phyloP scores from a whole-genome alignment of 768 basidiomycete genomes.

The Sarcodon sp. region DNA sequence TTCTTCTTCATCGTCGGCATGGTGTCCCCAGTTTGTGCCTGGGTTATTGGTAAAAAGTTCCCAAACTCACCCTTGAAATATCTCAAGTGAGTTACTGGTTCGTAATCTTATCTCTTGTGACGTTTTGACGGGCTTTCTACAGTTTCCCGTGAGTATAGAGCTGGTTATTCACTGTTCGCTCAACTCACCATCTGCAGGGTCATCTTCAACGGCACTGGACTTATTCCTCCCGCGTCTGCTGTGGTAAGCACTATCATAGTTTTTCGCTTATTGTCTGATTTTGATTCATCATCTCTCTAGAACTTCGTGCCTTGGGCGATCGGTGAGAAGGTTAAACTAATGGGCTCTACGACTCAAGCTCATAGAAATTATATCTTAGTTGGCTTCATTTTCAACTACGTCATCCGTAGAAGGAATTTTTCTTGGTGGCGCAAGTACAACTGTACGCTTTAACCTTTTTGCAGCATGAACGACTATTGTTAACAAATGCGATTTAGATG shows the following conservation, averaged over 20 bases:
- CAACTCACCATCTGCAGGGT: slow-evolving; percentile 26
- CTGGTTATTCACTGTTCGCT: slow-evolving; percentile 7
- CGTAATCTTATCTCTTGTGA: slow-evolving; percentile 8
- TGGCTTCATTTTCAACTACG: slow-evolving; percentile 23
- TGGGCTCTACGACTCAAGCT: too few relatives aligned
- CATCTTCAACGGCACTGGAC: slow-evolving; percentile 25
- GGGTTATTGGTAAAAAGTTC: slow-evolving; percentile 40
- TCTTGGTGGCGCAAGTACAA: slow-evolving; percentile 27
- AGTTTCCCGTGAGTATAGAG: slow-evolving; percentile 32
- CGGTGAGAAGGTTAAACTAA: background rate
- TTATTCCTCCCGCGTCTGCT: slow-evolving; percentile 28
- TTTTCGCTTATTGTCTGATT: too few relatives aligned
- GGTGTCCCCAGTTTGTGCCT: slow-evolving; percentile 42
- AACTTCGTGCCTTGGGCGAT: slow-evolving; percentile 26
- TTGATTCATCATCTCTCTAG: background rate
- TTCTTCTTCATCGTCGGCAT: slow-evolving; percentile 76
- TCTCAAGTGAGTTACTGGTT: slow-evolving; percentile 16
- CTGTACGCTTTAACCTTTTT: slow-evolving; percentile 13
- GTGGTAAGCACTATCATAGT: slow-evolving; percentile 2
- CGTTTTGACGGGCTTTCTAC: slow-evolving; percentile 4
- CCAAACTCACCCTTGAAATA: slow-evolving; percentile 58
- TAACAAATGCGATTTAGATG: slow-evolving; percentile 21
- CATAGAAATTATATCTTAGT: slow-evolving; percentile 26
- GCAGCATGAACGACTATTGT: background rate
- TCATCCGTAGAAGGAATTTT: slow-evolving; percentile 24